Percentiles rank a stretch among this genome's conserved stretches.
phyloP scores from a whole-genome alignment of 176 grass and related monocot genomes.

The barley (Hordeum vulgare) region MorexV3_pseudomolecules_assembly NC_058519.1:39620225-39620724 shows the following conservation, averaged over 20 bases:
- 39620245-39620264: background rate
- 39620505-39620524: background rate
- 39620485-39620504: background rate
- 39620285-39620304: background rate
- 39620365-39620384: background rate
- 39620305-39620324: background rate
- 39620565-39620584: background rate
- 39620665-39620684: background rate
- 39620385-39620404: background rate
- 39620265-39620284: background rate
- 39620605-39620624: background rate
- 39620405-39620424: background rate
- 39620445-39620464: background rate
- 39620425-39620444: background rate
- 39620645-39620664: background rate
- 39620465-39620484: background rate
- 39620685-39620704: background rate
- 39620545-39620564: background rate
- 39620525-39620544: background rate
- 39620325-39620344: background rate
- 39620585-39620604: background rate
- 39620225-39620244: constrained; percentile 8
- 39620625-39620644: background rate
- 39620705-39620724: background rate
- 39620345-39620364: background rate